Evolutionary conservation across 2,329 filamentous ascomycete species (phyloP), one percentile per base, ranked within the genome.

Genomic region (Cladosporium phlei): DNA sequence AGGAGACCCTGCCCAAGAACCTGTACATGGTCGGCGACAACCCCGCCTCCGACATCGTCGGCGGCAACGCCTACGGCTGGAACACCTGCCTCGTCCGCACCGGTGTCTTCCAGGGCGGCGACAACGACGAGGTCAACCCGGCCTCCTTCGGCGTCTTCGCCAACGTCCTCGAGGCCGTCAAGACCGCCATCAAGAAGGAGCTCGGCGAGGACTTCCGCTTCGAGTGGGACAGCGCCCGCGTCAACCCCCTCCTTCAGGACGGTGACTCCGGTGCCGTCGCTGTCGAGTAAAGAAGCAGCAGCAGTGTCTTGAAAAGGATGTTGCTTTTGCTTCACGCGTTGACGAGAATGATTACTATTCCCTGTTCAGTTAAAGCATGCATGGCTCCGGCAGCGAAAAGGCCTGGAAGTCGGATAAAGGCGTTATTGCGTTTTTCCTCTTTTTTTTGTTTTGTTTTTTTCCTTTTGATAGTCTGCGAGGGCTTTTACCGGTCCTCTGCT

Each of bases 1-100:
- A 87, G 66, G 80, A 85, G 72, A 73, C 69, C 50, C 70, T 86
- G 32, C 82, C 83, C 3, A 65, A 78, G 64, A 84, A 86, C 68
- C 74, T 86, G 64, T 87, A 87, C 75, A 87, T 87, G 83, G 72
- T 87, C 46, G 83, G 83, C 54, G 83, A 87, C 67, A 87, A 86
- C 71, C 83, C 83, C 5, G 80, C 80, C 20, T 85, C 80, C 20
- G 83, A 87, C 62, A 86, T 87, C 59, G 75, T 85, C 53, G 85
- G 85, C 52, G 85, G 84, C 52, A 88, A 88, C 75, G 85, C 83
- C 77, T 87, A 88, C 66, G 83, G 83, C 50, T 88, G 85, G 85
- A 88, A 88, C 69, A 88, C 85, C 3, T 88, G 85, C 61, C 69
- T 88, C 46, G 85, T 88, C 47, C 79, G 84, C 61, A 88, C 85